Evolutionary conservation across 805 yeast genomes (phyloP).

Genomic region (Dipodascus albidus): DNA sequence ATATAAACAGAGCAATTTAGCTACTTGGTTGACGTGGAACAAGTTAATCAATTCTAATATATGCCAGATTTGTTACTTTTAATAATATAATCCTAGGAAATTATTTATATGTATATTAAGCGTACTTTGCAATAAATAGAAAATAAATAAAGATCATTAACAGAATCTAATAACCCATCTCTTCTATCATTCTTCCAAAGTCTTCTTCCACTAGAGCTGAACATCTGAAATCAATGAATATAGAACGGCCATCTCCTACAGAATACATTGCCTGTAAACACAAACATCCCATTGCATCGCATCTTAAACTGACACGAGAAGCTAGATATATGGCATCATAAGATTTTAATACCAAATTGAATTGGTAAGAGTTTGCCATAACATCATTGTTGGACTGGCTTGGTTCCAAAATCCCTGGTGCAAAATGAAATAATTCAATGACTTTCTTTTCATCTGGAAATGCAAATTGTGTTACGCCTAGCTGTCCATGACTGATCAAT

Average conservation of each 20-base stretch:
- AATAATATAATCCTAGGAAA: no score
- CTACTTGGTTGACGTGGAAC: no score
- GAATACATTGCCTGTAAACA: slow-evolving; percentile 36
- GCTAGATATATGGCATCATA: slow-evolving; percentile 40
- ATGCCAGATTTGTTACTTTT: no score
- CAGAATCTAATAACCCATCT: background rate
- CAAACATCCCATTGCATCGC: slow-evolving; percentile 39
- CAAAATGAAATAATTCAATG: slow-evolving; percentile 41
- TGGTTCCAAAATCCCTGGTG: slow-evolving; percentile 11
- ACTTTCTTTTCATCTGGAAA: slow-evolving; percentile 53
- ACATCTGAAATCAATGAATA: slow-evolving; percentile 22
- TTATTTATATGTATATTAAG: no score
- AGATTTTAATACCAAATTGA: slow-evolving; percentile 35
- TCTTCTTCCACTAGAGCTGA: slow-evolving; percentile 5
- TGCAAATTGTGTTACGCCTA: slow-evolving; percentile 57
- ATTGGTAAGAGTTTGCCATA: slow-evolving; percentile 32
- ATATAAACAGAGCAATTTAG: no score
- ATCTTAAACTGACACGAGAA: slow-evolving; percentile 41
- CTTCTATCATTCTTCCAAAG: slow-evolving; percentile 4
- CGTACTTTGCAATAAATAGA: no score
- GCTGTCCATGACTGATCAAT: slow-evolving; percentile 59
- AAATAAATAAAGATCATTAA: no score
- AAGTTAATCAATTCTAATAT: no score
- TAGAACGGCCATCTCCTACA: slow-evolving; percentile 18
- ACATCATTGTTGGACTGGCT: slow-evolving; percentile 23